A percentile compares a stretch with the other conserved stretches of the same genome.
phyloP scores from a whole-genome alignment of 768 basidiomycete genomes.

The Podaxis sp. region DNA sequence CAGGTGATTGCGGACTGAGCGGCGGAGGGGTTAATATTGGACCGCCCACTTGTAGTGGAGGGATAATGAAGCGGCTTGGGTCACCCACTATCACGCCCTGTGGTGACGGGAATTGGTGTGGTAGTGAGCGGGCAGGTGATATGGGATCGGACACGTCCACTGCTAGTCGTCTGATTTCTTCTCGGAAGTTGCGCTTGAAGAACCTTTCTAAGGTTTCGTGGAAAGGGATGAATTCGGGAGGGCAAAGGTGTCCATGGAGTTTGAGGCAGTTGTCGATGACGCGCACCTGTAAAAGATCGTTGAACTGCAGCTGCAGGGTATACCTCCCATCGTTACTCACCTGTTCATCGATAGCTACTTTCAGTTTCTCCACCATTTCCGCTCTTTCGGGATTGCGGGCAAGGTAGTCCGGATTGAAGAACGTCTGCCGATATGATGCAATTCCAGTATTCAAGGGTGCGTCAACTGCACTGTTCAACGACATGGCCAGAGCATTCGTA shows the following conservation, averaged over 20 bases:
- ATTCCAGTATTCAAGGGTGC: constrained; percentile 77
- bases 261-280: constrained; percentile 83
- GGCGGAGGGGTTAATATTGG: constrained; percentile 45
- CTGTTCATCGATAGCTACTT: constrained; percentile 77
- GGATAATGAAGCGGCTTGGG: constrained; percentile 46
- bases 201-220: constrained; percentile 87
- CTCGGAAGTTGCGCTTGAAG: constrained; percentile 81
- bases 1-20: constrained; percentile 27
- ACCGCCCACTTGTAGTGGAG: constrained; percentile 53
- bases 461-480: constrained; percentile 85
- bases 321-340: constrained; percentile 36
- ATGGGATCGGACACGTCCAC: constrained; percentile 52
- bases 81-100: constrained; percentile 9
- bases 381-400: constrained; percentile 66
- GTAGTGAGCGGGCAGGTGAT: constrained; percentile 39
- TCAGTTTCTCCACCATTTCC: constrained; percentile 71
- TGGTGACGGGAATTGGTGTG: constrained; percentile 37
- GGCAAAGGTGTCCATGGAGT: constrained; percentile 80
- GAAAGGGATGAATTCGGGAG: constrained; percentile 88
- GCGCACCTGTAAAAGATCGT: constrained; percentile 48
- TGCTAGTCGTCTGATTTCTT: constrained; percentile 74
- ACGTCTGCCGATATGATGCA: constrained; percentile 72
- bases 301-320: not conserved
- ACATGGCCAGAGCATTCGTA: constrained; percentile 83
- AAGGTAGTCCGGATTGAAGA: constrained; percentile 72